A percentile compares a stretch with the other conserved stretches of the same genome.
phyloP scores from a whole-genome alignment of 164 flowering plant genomes.

The Stephania japonica region DNA sequence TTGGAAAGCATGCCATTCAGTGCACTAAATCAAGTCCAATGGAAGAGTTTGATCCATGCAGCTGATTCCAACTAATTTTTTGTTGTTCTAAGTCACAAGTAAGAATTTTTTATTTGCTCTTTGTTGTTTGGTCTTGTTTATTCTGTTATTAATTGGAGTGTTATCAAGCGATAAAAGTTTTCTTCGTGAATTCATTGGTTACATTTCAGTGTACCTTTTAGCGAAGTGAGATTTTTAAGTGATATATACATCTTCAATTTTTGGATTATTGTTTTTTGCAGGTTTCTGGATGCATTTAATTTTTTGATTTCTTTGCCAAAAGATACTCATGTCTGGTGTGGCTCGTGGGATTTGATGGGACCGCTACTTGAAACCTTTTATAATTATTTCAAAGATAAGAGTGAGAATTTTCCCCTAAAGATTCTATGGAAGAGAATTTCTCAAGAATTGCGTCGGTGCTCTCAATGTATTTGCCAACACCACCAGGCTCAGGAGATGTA shows the following conservation, averaged over 20 bases:
- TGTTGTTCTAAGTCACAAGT: too few species aligned
- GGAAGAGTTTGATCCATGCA: not conserved
- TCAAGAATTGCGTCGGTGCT: conserved; percentile 61
- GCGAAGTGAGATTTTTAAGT: not conserved
- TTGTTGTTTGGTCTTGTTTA: too few species aligned
- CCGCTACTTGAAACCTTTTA: conserved; percentile 85
- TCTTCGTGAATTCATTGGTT: not conserved
- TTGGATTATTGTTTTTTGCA: conserved; percentile 20
- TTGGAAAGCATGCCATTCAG: too few species aligned
- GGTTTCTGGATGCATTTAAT: conserved; percentile 82
- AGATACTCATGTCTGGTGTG: conserved; percentile 81
- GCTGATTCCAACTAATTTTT: not conserved
- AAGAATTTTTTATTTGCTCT: too few species aligned
- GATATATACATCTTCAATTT: not conserved
- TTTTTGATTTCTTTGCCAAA: conserved; percentile 49
- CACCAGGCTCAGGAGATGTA: conserved; percentile 83
- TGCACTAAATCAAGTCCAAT: not conserved
- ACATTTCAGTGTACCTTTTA: not conserved
- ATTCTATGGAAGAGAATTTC: conserved; percentile 68
- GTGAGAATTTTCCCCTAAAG: conserved; percentile 61
- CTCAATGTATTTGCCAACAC: conserved; percentile 81
- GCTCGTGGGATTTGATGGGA: conserved; percentile 73
- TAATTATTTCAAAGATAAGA: conserved; percentile 58
- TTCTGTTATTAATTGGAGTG: too few species aligned
- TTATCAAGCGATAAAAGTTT: not conserved